Evolutionary conservation across 139 green algal species (phyloP).

Genomic region (Limnomonas spitsbergensis): DNA sequence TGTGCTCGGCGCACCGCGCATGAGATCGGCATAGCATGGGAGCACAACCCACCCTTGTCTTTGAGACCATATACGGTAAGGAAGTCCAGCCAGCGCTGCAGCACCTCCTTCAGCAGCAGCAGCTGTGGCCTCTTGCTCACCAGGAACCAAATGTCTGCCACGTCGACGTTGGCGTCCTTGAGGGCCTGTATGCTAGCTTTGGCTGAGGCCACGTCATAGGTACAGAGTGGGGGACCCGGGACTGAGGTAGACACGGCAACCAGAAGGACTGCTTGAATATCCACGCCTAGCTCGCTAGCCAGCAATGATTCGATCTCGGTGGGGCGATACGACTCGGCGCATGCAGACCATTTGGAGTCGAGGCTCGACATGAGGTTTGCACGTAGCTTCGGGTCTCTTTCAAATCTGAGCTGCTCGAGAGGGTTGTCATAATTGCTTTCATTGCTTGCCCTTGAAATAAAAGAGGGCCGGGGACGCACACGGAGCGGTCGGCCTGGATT

Average conservation of each 20-base stretch:
- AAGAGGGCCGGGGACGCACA: no score
- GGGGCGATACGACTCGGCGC: neutral
- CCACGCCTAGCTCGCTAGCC: conserved; percentile 9
- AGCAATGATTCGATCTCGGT: conserved; percentile 5
- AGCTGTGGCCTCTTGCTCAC: conserved; percentile 26
- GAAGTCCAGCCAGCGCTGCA: conserved; percentile 46
- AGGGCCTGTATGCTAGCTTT: neutral
- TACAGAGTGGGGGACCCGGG: neutral
- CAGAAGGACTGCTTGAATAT: neutral
- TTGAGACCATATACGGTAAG: conserved; percentile 21
- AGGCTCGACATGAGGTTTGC: neutral
- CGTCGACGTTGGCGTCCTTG: conserved; percentile 19
- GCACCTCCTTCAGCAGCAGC: conserved; percentile 16
- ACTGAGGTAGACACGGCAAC: neutral
- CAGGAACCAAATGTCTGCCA: conserved; percentile 39
- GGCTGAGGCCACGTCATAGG: neutral
- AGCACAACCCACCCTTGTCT: neutral
- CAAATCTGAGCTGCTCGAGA: conserved; percentile 9
- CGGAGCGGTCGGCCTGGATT: no score
- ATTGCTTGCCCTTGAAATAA: no score
- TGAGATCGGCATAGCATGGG: neutral
- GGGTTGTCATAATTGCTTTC: no score
- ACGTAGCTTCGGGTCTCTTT: neutral
- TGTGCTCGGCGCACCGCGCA: neutral
- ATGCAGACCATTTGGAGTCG: conserved; percentile 2